Conservation (phyloP, 2,329 filamentous ascomycete genomes). For the Eutypella sp. region DNA sequence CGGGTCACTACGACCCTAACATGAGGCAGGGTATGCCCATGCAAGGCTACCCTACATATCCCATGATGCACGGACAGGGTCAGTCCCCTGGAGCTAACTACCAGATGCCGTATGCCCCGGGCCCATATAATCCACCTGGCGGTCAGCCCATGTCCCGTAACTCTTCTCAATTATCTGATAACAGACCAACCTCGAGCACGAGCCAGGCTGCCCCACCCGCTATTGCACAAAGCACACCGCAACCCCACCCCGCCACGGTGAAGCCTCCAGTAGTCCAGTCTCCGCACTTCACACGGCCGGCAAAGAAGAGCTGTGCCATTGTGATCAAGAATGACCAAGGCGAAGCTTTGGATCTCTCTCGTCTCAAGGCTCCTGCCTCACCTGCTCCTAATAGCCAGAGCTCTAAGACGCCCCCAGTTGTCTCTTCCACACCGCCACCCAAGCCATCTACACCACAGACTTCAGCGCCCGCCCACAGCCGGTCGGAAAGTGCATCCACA, state of each 20-base stretch:
- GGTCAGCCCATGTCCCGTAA: conserved; percentile 77
- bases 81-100: conserved; percentile 44
- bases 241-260: conserved; percentile 57
- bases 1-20: conserved; percentile 44
- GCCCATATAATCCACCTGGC: conserved; percentile 31
- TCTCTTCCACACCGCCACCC: conserved; percentile 75
- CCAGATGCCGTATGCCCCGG: conserved; percentile 40
- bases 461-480: conserved; percentile 55
- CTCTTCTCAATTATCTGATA: conserved; percentile 66
- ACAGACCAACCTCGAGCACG: conserved; percentile 60
- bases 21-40: conserved; percentile 37
- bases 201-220: conserved; percentile 56
- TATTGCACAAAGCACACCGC: conserved; percentile 55
- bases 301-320: conserved; percentile 68
- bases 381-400: conserved; percentile 50
- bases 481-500: conserved; percentile 63
- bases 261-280: conserved; percentile 40
- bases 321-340: conserved; percentile 80
- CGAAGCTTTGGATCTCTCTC: conserved; percentile 67
- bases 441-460: conserved; percentile 57
- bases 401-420: conserved; percentile 62
- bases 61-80: conserved; percentile 26
- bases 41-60: conserved; percentile 27
- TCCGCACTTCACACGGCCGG: conserved; percentile 43
- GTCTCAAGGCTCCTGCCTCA: conserved; percentile 52